These are phyloP conservation scores for Ceratocystiopsis sp. DNA, from an alignment of 2,329 filamentous ascomycete genomes.

Conservation along the genomic window DNA sequence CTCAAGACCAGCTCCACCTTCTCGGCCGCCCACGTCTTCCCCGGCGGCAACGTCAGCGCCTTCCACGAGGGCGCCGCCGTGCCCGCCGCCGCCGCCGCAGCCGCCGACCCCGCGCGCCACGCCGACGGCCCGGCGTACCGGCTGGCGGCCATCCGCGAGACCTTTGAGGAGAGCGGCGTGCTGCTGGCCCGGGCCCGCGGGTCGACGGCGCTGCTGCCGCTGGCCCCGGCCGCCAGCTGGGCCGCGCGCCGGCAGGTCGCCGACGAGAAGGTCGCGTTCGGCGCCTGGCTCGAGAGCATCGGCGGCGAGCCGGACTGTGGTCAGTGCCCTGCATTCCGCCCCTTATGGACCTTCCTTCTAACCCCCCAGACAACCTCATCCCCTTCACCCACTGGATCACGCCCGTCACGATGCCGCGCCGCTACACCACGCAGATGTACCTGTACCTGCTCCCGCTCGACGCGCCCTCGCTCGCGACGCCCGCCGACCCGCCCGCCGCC, in stretches of 20 bases:
- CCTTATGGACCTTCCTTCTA: background rate
- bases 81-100: too few relatives aligned
- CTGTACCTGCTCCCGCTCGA: conserved; percentile 64
- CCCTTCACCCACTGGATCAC: conserved; percentile 92
- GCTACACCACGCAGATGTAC: conserved; percentile 96
- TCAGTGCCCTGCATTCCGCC: conserved; percentile 16
- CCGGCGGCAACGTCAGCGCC: conserved; percentile 67
- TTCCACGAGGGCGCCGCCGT: conserved; percentile 52
- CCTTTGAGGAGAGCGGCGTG: conserved; percentile 90
- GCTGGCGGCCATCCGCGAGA: conserved; percentile 73
- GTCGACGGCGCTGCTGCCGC: conserved; percentile 32
- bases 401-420: conserved; percentile 49
- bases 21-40: conserved; percentile 86
- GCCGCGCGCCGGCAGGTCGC: conserved; percentile 54
- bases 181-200: conserved; percentile 40
- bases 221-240: conserved; percentile 44
- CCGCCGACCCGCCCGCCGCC: conserved; percentile 17
- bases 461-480: conserved; percentile 13
- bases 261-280: conserved; percentile 44
- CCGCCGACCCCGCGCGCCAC: conserved; percentile 40
- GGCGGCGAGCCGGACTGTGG: conserved; percentile 49
- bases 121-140: conserved; percentile 57
- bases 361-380: conserved; percentile 38
- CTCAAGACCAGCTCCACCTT: conserved; percentile 72
- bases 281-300: conserved; percentile 40